Conservation (phyloP, 2,329 filamentous ascomycete genomes). For the Dactylella cylindrospora region DNA sequence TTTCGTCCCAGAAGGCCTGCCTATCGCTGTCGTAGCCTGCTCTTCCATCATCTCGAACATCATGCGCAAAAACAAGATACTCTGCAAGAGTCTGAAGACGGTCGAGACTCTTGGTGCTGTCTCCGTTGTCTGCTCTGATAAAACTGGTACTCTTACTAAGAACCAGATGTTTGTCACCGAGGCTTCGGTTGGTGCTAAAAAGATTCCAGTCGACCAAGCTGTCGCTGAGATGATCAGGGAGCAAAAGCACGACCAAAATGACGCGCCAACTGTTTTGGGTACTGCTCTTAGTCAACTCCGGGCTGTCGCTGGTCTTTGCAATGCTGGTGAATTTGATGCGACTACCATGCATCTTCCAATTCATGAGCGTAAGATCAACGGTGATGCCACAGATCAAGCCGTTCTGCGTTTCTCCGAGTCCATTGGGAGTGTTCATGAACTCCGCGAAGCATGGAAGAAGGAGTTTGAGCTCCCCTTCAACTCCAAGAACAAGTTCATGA, state of each 20-base stretch:
- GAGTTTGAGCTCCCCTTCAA: slow-evolving; percentile 73
- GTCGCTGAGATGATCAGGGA: slow-evolving; percentile 39
- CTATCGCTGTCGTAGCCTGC: slow-evolving; percentile 68
- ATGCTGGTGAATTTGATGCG: slow-evolving; percentile 73
- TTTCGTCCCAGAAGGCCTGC: slow-evolving; percentile 73
- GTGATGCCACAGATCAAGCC: slow-evolving; percentile 75
- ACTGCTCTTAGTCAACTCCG: slow-evolving; percentile 62
- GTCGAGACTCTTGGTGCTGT: slow-evolving; percentile 68
- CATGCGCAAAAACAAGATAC: slow-evolving; percentile 74
- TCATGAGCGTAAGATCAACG: slow-evolving; percentile 65
- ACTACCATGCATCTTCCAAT: slow-evolving; percentile 63
- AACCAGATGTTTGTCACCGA: slow-evolving; percentile 75
- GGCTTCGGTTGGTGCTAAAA: slow-evolving; percentile 58
- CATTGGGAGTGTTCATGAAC: slow-evolving; percentile 62
- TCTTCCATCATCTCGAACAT: slow-evolving; percentile 75
- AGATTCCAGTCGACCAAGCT: slow-evolving; percentile 21
- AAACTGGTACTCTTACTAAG: slow-evolving; percentile 69
- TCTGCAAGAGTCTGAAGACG: slow-evolving; percentile 78
- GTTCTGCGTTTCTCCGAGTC: slow-evolving; percentile 70
- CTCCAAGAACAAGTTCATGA: slow-evolving; percentile 82
- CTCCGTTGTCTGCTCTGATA: slow-evolving; percentile 71
- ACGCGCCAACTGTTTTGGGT: slow-evolving; percentile 14
- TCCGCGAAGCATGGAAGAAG: slow-evolving; percentile 65
- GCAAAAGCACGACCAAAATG: slow-evolving; percentile 45
- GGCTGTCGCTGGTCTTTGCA: slow-evolving; percentile 67